phyloP scores from a whole-genome alignment of 257 asterid genomes.

The Verbascum thapsus region DNA sequence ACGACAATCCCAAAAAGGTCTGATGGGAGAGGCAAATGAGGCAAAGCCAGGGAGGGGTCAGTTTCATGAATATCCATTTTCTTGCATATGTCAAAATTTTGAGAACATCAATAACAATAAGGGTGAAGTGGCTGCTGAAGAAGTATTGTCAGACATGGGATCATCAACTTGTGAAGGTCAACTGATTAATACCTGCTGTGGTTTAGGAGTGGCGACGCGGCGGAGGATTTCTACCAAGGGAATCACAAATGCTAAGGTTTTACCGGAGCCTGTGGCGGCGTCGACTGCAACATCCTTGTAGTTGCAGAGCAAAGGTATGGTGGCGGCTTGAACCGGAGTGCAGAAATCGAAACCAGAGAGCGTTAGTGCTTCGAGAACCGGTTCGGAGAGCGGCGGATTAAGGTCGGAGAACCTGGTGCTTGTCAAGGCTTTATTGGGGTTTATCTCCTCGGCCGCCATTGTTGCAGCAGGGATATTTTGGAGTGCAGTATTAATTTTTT shows the following conservation, averaged over 20 bases:
- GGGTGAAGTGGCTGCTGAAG: conserved; percentile 37
- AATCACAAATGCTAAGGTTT: conserved; percentile 81
- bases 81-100: conserved; percentile 64
- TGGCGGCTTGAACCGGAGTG: conserved; percentile 93
- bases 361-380: conserved; percentile 65
- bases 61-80: conserved; percentile 68
- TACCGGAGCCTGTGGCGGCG: conserved; percentile 98
- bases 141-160: conserved; percentile 41
- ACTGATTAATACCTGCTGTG: conserved; percentile 62
- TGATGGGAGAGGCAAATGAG: conserved; percentile 74
- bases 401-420: conserved; percentile 78
- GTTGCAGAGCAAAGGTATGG: conserved; percentile 82
- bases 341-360: conserved; percentile 74
- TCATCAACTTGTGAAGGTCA: neutral
- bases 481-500: too few relatives aligned
- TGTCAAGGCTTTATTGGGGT: conserved; percentile 78
- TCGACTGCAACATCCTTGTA: conserved; percentile 88
- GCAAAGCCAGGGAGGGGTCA: conserved; percentile 59
- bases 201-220: conserved; percentile 64
- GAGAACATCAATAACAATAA: conserved; percentile 25
- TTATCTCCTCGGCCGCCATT: conserved; percentile 40
- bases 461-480: too few relatives aligned
- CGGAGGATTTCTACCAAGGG: conserved; percentile 90
- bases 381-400: conserved; percentile 65
- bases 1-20: conserved; percentile 56